A percentile compares a stretch with the other conserved stretches of the same genome.
Evolutionary conservation across 371 early-diverging fungal genomes (phyloP).

Genomic region (Actinomortierella ambigua): DNA sequence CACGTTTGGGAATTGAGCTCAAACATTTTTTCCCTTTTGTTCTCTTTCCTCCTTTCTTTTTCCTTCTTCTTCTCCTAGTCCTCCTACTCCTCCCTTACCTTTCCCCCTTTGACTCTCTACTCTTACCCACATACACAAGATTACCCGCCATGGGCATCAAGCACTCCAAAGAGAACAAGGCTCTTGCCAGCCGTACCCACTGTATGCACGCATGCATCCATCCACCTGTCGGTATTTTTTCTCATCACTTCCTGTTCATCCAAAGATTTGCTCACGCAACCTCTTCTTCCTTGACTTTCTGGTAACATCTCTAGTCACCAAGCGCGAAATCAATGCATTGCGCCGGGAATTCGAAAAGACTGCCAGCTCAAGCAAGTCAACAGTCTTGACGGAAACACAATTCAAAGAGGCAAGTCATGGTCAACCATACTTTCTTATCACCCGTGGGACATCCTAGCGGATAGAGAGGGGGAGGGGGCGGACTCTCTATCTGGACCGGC

Average conservation of each 20-base stretch:
- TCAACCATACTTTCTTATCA: neutral
- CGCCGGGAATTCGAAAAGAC: constrained; percentile 68
- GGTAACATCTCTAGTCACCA: constrained; percentile 57
- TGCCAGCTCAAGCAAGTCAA: constrained; percentile 53
- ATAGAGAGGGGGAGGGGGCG: neutral
- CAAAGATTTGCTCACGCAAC: neutral
- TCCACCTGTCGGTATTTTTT: neutral
- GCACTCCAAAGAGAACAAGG: constrained; percentile 61
- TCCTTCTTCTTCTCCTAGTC: neutral
- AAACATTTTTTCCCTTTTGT: constrained; percentile 5
- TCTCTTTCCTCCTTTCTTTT: constrained; percentile 1
- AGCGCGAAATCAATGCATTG: constrained; percentile 69
- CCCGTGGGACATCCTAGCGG: constrained; percentile 28
- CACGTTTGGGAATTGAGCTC: no score
- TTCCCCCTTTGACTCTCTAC: neutral
- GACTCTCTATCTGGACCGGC: neutral
- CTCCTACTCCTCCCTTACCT: neutral
- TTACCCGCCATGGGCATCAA: constrained; percentile 56
- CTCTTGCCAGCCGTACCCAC: constrained; percentile 58
- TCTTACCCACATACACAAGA: neutral
- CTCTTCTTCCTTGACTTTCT: constrained; percentile 2
- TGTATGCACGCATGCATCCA: constrained; percentile 50
- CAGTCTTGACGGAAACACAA: constrained; percentile 69
- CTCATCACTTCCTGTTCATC: constrained; percentile 4
- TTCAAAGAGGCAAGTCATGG: constrained; percentile 67